phyloP scores from a whole-genome alignment of 805 yeast species.

The Yamadazyma insecticola region DNA sequence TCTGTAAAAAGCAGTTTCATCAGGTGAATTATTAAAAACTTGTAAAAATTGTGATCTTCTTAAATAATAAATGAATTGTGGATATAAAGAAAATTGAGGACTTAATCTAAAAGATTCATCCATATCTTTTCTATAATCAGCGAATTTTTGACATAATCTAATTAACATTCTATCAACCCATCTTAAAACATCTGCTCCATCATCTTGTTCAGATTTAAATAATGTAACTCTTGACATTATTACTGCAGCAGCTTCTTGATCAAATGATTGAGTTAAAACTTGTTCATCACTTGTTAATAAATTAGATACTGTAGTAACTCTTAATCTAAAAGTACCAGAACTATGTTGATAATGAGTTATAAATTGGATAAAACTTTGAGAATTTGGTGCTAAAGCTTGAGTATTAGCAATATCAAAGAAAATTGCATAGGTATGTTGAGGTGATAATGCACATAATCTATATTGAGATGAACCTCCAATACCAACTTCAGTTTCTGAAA shows the following conservation, averaged over 20 bases:
- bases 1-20: conserved; percentile 62
- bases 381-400: conserved; percentile 20
- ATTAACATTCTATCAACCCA: conserved; percentile 76
- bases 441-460: conserved; percentile 60
- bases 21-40: conserved; percentile 68
- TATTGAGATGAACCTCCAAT: conserved; percentile 89
- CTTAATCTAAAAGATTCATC: conserved; percentile 48
- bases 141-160: conserved; percentile 32
- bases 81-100: conserved; percentile 48
- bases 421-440: conserved; percentile 56
- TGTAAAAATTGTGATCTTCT: conserved; percentile 63
- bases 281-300: conserved; percentile 35
- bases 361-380: conserved; percentile 43
- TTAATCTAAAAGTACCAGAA: conserved; percentile 50
- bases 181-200: conserved; percentile 86
- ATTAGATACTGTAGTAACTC: conserved; percentile 56
- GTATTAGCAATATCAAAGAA: conserved; percentile 49
- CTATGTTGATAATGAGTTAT: conserved; percentile 61
- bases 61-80: conserved; percentile 65
- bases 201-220: conserved; percentile 71
- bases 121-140: conserved; percentile 42
- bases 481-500: conserved; percentile 91
- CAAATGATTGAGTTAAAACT: conserved; percentile 48
- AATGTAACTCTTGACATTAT: conserved; percentile 71
- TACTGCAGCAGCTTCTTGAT: conserved; percentile 67